Conservation (phyloP, 2,329 filamentous ascomycete genomes). For the Apiospora aurea region DNA sequence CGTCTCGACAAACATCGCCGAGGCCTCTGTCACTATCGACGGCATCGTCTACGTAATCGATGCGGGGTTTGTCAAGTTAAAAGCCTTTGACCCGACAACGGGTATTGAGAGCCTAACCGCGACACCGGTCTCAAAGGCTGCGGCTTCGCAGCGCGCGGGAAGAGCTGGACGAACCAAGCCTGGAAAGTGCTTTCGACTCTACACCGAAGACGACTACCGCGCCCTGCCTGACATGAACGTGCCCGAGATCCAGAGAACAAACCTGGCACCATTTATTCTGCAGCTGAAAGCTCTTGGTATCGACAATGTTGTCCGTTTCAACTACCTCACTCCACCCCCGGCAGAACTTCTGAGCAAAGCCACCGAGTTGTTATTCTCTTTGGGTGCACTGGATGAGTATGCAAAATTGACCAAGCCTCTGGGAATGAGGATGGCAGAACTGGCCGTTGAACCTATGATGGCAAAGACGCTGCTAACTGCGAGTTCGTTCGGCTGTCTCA, state of each 20-base stretch:
- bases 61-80: slow-evolving; percentile 87
- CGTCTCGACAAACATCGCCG: slow-evolving; percentile 93
- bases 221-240: slow-evolving; percentile 74
- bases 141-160: slow-evolving; percentile 89
- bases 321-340: slow-evolving; percentile 86
- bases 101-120: slow-evolving; percentile 88
- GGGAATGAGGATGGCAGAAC: slow-evolving; percentile 90
- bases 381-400: slow-evolving; percentile 88
- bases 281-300: slow-evolving; percentile 96
- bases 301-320: slow-evolving; percentile 90
- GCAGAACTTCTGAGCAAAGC: slow-evolving; percentile 85
- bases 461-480: slow-evolving; percentile 84
- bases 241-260: slow-evolving; percentile 91
- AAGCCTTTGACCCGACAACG: slow-evolving; percentile 82
- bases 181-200: slow-evolving; percentile 93
- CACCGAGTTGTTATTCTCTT: slow-evolving; percentile 84
- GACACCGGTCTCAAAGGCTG: slow-evolving; percentile 86
- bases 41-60: slow-evolving; percentile 93
- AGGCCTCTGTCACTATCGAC: slow-evolving; percentile 93
- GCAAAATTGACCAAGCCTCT: slow-evolving; percentile 89
- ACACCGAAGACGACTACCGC: slow-evolving; percentile 77
- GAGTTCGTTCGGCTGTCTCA: slow-evolving; percentile 76
- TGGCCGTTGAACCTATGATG: slow-evolving; percentile 96
- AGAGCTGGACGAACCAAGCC: slow-evolving; percentile 87
- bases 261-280: slow-evolving; percentile 85